phyloP scores from a whole-genome alignment of 2,329 filamentous ascomycete species.

The Clonostachys chloroleuca region DNA sequence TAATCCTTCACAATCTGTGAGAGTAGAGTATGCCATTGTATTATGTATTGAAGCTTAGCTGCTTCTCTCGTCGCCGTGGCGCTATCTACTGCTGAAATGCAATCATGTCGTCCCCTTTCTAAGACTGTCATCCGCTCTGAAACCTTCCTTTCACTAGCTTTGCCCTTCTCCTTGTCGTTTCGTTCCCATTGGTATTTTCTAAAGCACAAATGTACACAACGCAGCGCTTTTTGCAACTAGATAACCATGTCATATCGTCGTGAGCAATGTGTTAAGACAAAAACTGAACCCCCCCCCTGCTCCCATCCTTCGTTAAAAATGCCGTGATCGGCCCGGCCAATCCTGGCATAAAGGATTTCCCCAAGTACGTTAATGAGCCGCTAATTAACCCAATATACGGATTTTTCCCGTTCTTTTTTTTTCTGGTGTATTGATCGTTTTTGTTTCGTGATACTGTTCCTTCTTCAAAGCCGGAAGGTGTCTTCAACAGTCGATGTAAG shows the following conservation, averaged over 20 bases:
- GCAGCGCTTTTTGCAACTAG: constrained; percentile 16
- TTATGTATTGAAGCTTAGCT: neutral
- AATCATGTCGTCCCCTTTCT: neutral
- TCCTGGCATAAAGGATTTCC: too few species aligned
- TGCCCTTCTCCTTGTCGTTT: neutral
- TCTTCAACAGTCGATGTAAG: too few species aligned
- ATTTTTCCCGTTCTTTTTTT: constrained; percentile 4
- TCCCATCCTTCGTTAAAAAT: constrained; percentile 2
- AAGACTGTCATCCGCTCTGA: neutral
- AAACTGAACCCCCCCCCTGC: neutral
- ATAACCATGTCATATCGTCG: constrained; percentile 22
- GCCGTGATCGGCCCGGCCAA: too few species aligned
- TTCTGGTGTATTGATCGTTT: constrained; percentile 4
- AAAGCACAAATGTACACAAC: constrained; percentile 8
- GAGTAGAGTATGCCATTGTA: neutral
- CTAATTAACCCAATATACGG: too few species aligned
- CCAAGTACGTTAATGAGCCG: too few species aligned
- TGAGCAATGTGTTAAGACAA: constrained; percentile 7
- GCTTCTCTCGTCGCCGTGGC: neutral
- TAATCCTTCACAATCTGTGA: neutral
- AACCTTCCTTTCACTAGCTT: neutral
- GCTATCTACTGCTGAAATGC: neutral
- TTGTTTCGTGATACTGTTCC: neutral
- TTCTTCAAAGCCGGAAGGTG: too few species aligned
- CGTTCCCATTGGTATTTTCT: constrained; percentile 7